These are phyloP conservation scores for Wickerhamomyces mucosus DNA, from an alignment of 805 yeast genomes.

Conservation along the genomic window DNA sequence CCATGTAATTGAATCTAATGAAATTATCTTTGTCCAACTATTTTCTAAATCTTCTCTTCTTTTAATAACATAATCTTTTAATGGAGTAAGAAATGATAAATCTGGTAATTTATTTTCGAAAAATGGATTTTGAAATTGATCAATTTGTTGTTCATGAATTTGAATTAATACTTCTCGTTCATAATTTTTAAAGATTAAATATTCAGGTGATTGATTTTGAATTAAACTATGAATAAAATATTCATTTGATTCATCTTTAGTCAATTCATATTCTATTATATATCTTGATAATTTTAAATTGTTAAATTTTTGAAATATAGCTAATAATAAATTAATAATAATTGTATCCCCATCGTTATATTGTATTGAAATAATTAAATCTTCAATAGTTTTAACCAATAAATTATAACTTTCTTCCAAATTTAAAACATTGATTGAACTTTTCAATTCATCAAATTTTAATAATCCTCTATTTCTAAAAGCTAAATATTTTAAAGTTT, in stretches of 20 bases:
- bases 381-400: slow-evolving; percentile 36
- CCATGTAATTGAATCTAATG: slow-evolving; percentile 20
- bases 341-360: slow-evolving; percentile 61
- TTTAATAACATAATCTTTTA: slow-evolving; percentile 5
- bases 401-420: slow-evolving; percentile 6
- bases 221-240: slow-evolving; percentile 12
- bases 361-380: slow-evolving; percentile 52
- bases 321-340: slow-evolving; percentile 39
- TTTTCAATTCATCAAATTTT: slow-evolving; percentile 31
- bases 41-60: slow-evolving; percentile 5
- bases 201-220: slow-evolving; percentile 10
- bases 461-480: slow-evolving; percentile 77
- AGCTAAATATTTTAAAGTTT: slow-evolving; percentile 65
- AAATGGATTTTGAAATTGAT: neutral
- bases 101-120: slow-evolving; percentile 5
- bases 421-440: slow-evolving; percentile 9
- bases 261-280: slow-evolving; percentile 49
- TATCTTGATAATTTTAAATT: slow-evolving; percentile 41
- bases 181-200: slow-evolving; percentile 6
- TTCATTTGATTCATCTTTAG: slow-evolving; percentile 37
- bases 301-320: slow-evolving; percentile 41
- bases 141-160: neutral
- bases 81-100: slow-evolving; percentile 11
- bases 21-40: slow-evolving; percentile 7
- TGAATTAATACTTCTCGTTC: slow-evolving; percentile 5